Conservation (phyloP, 768 basidiomycete genomes). For the Panellus pusillus region DNA sequence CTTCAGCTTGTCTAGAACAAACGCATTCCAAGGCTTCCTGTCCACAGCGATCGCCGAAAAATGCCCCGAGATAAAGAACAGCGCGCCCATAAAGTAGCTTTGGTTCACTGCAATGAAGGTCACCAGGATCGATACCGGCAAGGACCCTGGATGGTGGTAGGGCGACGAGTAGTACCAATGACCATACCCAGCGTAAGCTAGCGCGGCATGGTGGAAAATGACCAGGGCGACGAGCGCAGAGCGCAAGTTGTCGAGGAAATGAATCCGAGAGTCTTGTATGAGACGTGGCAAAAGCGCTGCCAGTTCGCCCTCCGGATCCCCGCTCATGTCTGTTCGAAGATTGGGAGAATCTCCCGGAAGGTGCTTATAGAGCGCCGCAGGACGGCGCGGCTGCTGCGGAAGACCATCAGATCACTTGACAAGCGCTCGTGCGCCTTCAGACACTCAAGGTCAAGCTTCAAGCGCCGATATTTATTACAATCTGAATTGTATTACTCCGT, state of each 20-base stretch:
- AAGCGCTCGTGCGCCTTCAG: too few relatives aligned
- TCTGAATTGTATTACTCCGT: not conserved
- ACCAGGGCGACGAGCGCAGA: constrained; percentile 16
- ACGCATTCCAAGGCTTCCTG: constrained; percentile 1
- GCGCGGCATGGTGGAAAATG: constrained; percentile 14
- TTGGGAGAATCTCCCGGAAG: too few relatives aligned
- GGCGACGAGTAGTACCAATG: constrained; percentile 13
- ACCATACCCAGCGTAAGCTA: constrained; percentile 11
- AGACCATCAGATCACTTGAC: too few relatives aligned
- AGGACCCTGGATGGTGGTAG: constrained; percentile 1
- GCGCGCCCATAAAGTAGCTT: constrained; percentile 16
- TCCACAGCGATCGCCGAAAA: constrained; percentile 8
- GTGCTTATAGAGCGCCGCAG: too few relatives aligned
- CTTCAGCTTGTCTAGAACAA: constrained; percentile 15
- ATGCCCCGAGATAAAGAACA: constrained; percentile 17
- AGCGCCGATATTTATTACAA: too few relatives aligned
- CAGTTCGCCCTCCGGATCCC: constrained; percentile 17
- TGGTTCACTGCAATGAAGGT: constrained; percentile 14
- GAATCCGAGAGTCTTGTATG: constrained; percentile 8
- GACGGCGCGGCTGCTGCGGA: too few relatives aligned
- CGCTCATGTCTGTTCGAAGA: not conserved
- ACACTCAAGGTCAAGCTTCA: too few relatives aligned
- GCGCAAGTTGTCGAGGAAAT: constrained; percentile 20
- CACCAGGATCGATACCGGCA: not conserved
- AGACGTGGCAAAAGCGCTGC: constrained; percentile 19